Evolutionary conservation across 495 filamentous ascomycete species (phyloP), one percentile per base, ranked within the genome.

Genomic region (Mycothermus thermophilus): DNA sequence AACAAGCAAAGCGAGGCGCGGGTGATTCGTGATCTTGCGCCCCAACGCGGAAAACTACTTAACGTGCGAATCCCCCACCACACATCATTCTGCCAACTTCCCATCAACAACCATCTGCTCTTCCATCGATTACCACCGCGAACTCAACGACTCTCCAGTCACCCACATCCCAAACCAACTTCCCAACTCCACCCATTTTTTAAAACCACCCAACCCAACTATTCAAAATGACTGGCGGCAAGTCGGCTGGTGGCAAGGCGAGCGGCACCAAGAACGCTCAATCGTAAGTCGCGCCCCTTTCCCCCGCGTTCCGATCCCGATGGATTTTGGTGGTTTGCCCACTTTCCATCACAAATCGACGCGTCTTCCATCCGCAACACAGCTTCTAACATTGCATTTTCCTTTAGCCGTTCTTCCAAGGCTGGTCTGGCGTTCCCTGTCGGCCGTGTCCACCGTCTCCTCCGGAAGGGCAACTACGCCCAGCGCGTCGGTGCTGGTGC

Each of bases 401-500:
- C 32, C 37, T 46, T 37, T 48, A 96, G 90, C 41, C 92, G 90
- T 67, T 97, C 90, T 35, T 93, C 90, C 57, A 97, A 97, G 78
- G 90, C 90, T 40, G 90, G 90, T 77, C 80, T 97, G 52, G 90
- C 90, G 49, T 97, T 97, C 77, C 90, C 90, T 47, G 90, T 97
- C 59, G 90, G 90, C 62, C 90, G 90, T 92, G 90, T 97, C 50
- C 90, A 97, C 70, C 87, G 90, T 83, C 83, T 97, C 42, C 75
- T 97, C 59, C 79, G 90, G 67, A 97, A 97, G 77, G 90, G 90
- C 56, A 97, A 97, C 82, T 97, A 97, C 56, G 90, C 90, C 54
- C 90, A 96, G 74, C 92, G 90, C 79, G 92, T 94, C 58, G 90
- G 87, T 88, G 87, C 87, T 57, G 84, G 87, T 74, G 90, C 90